Base-by-base conservation (phyloP, 116 monocot genomes). In the Posidonia oceanica region DNA sequence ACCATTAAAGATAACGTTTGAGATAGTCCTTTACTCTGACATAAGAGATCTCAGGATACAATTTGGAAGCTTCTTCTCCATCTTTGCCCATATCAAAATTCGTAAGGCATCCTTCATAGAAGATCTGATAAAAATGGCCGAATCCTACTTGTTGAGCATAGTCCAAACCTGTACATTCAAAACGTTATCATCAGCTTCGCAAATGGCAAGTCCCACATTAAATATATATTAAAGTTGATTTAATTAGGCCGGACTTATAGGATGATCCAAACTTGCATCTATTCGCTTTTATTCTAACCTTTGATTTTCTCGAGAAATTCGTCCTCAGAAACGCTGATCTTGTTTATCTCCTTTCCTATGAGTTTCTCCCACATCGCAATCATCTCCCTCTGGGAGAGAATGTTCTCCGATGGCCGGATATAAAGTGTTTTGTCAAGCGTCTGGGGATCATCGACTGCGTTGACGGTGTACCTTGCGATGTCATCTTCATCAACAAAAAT, bases 121-220 rank as follows among this genome's bases (percentile, higher is more conserved):
- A 84, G 7, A 87, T 14, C 52, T 91, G 76, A 57, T 84, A 91
- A 76, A 59, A 91, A n/a, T 91, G 90, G 5, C 76, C 80, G 13
- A 74, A 15, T 3, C 76, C 91, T 0, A 81, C 82, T 36, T 87
- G 84, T 37, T 66, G 20, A 11, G 75, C 76, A 68, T 78, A 79
- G 0, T 91, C 84, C 61, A 63, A 4, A 7, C 61, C 84, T 91
- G 72, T n/a, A 64, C 16, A 40, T n/a, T 17, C 61, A 29, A 29
- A 29, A 29, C 29, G 29, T 29, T 29, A 29, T 29, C 29, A 29
- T 29, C 29, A 29, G 29, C 29, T 29, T 29, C 29, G 29, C 29
- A 29, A 29, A 29, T 29, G 29, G 29, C 29, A 29, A 29, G 0
- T 29, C 29, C 29, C 29, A 29, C 29, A 29, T 0, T 29, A 29